Conservation (phyloP, 352 stramenopile genomes). For the Phytophthora uliginosa region DNA sequence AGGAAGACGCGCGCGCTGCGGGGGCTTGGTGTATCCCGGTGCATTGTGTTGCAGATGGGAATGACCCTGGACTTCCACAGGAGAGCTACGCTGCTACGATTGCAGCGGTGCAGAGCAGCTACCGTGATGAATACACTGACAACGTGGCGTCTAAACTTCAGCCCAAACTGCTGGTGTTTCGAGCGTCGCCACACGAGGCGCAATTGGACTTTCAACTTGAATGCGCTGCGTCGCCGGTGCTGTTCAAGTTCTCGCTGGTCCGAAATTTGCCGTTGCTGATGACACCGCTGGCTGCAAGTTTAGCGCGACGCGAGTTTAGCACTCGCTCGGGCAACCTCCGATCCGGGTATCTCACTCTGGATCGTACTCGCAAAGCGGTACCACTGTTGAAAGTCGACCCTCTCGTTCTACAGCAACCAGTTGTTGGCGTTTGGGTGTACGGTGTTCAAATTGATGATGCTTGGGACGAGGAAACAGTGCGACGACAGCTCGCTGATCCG, state of each 20-base stretch:
- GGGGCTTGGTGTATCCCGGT: slow-evolving; percentile 54
- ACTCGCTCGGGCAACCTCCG: slow-evolving; percentile 31
- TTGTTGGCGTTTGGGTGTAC: slow-evolving; percentile 84
- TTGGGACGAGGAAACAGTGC: slow-evolving; percentile 45
- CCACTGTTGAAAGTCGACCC: slow-evolving; percentile 79
- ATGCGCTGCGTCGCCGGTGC: slow-evolving; percentile 43
- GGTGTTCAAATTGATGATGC: slow-evolving; percentile 67
- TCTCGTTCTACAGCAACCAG: slow-evolving; percentile 69
- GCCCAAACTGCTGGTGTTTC: slow-evolving; percentile 47
- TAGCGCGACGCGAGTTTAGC: slow-evolving; percentile 71
- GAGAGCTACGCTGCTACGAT: slow-evolving; percentile 47
- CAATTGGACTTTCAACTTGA: slow-evolving; percentile 62
- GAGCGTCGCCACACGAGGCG: slow-evolving; percentile 41
- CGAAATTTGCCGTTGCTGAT: slow-evolving; percentile 81
- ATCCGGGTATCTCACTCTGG: slow-evolving; percentile 77
- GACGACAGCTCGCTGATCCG: slow-evolving; percentile 54
- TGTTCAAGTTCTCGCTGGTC: slow-evolving; percentile 70
- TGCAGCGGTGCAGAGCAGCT: slow-evolving; percentile 35
- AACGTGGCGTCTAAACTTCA: slow-evolving; percentile 48
- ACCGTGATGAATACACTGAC: slow-evolving; percentile 50
- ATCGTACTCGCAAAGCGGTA: slow-evolving; percentile 81
- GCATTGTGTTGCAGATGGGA: slow-evolving; percentile 16
- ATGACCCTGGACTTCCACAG: slow-evolving; percentile 22
- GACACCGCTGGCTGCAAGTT: slow-evolving; percentile 72
- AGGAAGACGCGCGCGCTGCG: slow-evolving; percentile 30